Evolutionary conservation across 202 grass and related monocot genomes (phyloP).

Genomic region (Cymbopogon flexuosus): DNA sequence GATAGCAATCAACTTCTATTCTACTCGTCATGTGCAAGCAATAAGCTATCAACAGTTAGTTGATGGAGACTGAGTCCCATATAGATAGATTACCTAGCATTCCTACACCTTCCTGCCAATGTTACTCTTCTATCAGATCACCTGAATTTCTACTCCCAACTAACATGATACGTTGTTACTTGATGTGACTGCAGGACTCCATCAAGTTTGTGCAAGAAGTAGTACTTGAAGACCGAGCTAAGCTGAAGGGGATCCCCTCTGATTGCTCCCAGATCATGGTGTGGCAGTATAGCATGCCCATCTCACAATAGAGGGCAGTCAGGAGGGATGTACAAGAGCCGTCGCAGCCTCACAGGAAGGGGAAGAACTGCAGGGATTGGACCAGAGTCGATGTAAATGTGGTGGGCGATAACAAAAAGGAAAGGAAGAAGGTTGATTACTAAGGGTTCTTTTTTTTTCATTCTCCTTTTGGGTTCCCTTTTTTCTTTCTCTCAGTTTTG

Average conservation of each 20-base stretch:
- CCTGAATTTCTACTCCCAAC: neutral
- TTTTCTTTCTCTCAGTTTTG: slow-evolving; percentile 38
- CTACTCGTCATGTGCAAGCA: slow-evolving; percentile 3
- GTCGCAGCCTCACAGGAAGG: neutral
- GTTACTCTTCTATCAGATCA: neutral
- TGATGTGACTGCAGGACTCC: slow-evolving; percentile 61
- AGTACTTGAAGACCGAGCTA: slow-evolving; percentile 64
- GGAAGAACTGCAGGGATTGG: neutral
- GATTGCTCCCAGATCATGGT: slow-evolving; percentile 86
- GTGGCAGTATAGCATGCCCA: slow-evolving; percentile 63
- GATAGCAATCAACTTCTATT: neutral
- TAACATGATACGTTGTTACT: neutral
- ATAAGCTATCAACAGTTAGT: slow-evolving; percentile 19
- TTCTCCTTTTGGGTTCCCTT: neutral
- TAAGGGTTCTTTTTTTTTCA: slow-evolving; percentile 27
- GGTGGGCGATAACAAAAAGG: slow-evolving; percentile 34
- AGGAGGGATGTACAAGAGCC: neutral
- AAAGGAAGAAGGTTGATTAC: slow-evolving; percentile 39
- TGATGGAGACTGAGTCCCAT: neutral
- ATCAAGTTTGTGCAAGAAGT: slow-evolving; percentile 93
- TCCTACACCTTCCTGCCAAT: neutral
- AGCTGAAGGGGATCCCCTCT: slow-evolving; percentile 77
- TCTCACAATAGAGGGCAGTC: slow-evolving; percentile 48
- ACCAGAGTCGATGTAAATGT: slow-evolving; percentile 58
- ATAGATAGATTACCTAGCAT: neutral